Evolutionary conservation across 495 filamentous ascomycete genomes (phyloP).

Genomic region (Penicillium egyptiacum): DNA sequence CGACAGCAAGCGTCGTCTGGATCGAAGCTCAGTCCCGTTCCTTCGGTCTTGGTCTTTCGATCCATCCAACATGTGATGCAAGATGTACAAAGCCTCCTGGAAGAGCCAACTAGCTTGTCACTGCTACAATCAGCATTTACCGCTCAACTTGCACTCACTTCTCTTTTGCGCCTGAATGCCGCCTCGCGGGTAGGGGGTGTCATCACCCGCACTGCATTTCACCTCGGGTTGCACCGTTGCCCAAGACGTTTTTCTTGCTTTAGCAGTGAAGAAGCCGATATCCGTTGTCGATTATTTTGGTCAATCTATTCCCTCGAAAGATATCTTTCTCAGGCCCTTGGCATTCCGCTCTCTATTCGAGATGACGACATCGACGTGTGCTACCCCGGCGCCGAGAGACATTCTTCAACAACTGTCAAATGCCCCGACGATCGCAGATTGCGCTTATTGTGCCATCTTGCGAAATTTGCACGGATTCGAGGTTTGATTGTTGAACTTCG

Average conservation of each 20-base stretch:
- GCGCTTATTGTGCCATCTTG: slow-evolving; percentile 37
- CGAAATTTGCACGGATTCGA: slow-evolving; percentile 44
- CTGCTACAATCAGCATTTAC: slow-evolving; percentile 46
- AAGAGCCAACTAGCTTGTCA: slow-evolving; percentile 37
- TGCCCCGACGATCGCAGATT: slow-evolving; percentile 25
- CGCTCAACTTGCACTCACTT: slow-evolving; percentile 47
- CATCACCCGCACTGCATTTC: slow-evolving; percentile 47
- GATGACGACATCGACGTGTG: slow-evolving; percentile 57
- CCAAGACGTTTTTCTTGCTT: slow-evolving; percentile 45
- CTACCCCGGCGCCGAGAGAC: slow-evolving; percentile 43
- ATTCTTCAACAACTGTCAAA: slow-evolving; percentile 8
- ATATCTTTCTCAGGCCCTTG: slow-evolving; percentile 50
- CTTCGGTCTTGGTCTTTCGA: slow-evolving; percentile 37
- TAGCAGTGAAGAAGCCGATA: slow-evolving; percentile 33
- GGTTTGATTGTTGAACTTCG: slow-evolving; percentile 47
- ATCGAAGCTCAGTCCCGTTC: slow-evolving; percentile 24
- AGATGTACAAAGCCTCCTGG: slow-evolving; percentile 36
- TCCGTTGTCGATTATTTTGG: slow-evolving; percentile 51
- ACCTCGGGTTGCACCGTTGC: slow-evolving; percentile 51
- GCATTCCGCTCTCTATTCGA: slow-evolving; percentile 49
- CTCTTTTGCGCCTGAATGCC: slow-evolving; percentile 47
- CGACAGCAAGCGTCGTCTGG: slow-evolving; percentile 25
- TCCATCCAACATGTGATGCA: slow-evolving; percentile 40
- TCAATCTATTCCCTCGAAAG: slow-evolving; percentile 51
- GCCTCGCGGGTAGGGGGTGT: slow-evolving; percentile 50